Base-by-base conservation (phyloP, 2,329 filamentous ascomycete genomes). In the Drechslera avenae region DNA sequence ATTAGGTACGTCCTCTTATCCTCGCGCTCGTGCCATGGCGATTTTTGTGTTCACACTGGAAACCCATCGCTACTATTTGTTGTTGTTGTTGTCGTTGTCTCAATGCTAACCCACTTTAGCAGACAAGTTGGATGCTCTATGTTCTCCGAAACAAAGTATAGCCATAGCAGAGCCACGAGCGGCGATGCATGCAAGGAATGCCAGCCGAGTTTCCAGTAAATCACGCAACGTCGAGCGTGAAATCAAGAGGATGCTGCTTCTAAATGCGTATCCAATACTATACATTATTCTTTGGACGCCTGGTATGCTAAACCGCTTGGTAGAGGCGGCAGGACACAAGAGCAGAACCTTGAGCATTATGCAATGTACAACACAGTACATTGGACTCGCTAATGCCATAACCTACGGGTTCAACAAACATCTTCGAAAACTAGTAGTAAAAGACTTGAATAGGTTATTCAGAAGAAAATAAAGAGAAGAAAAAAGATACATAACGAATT, bases 241-340 rank as follows among this genome's bases (percentile, higher is more conserved):
- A 26, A 56, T 67, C 21, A 59, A 56, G 46, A 56, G 50, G 16
- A 72, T 71, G 65, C 43, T 71, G 14, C 52, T 71, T 0, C 51
- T 73, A 3, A 73, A 72, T 40, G 66, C 67, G 6, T 73, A 73
- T 34, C 69, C 71, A 1, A 56, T 71, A 12, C 51, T 66, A 1
- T 73, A 73, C 47, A 59, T 73, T 26, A 54, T 71, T 2, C 59
- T 73, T 2, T 72, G 70, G 69, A 52, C 68, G 4, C 70, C 70
- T 0, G 70, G 69, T 7, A 72, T 72, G 8, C 41, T 52, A 7
- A 63, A 62, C 35, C 60, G 61, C 13, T 36, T 66, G 5, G 53
- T 56, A 1, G 63, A 64, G 36, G 58, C 50, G 5, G 42, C 54
- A 28, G 63, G 63, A 7, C 37, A 54, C 10, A 12, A 40, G 1